phyloP scores from a whole-genome alignment of 768 basidiomycete genomes.

The Termitomyces sp. region DNA sequence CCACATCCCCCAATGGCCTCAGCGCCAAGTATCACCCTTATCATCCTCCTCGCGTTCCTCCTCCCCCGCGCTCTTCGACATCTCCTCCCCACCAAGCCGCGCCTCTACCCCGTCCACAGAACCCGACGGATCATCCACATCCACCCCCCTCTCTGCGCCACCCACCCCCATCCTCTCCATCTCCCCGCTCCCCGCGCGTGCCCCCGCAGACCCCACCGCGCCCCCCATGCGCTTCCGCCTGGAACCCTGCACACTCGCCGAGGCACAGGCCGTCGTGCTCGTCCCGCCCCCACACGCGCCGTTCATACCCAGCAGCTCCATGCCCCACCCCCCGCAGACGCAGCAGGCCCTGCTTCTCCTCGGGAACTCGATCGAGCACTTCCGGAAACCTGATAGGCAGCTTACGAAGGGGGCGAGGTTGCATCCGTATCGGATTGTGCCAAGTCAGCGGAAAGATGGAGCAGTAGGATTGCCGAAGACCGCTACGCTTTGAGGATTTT shows the following conservation, averaged over 20 bases:
- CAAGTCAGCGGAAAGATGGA: slow-evolving; percentile 9
- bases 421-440: slow-evolving; percentile 54
- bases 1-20: slow-evolving; percentile 17
- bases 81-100: slow-evolving; percentile 9
- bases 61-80: slow-evolving; percentile 24
- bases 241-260: slow-evolving; percentile 46
- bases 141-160: slow-evolving; percentile 5
- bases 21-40: slow-evolving; percentile 34
- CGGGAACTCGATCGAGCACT: slow-evolving; percentile 41
- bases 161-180: slow-evolving; percentile 33
- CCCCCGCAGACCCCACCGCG: slow-evolving; percentile 15
- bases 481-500: slow-evolving; percentile 1
- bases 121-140: neutral
- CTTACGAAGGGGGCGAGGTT: slow-evolving; percentile 45
- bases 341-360: slow-evolving; percentile 42
- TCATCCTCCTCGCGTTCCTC: slow-evolving; percentile 28
- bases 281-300: slow-evolving; percentile 31
- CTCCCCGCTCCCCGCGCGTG: slow-evolving; percentile 19
- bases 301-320: slow-evolving; percentile 16
- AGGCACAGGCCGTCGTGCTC: slow-evolving; percentile 51
- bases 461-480: neutral
- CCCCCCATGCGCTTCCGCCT: slow-evolving; percentile 22
- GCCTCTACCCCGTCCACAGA: neutral
- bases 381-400: slow-evolving; percentile 40
- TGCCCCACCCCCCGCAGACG: slow-evolving; percentile 7